Conservation (phyloP, 202 grass and related monocot genomes). For the Hordeum pubiflorum region DNA sequence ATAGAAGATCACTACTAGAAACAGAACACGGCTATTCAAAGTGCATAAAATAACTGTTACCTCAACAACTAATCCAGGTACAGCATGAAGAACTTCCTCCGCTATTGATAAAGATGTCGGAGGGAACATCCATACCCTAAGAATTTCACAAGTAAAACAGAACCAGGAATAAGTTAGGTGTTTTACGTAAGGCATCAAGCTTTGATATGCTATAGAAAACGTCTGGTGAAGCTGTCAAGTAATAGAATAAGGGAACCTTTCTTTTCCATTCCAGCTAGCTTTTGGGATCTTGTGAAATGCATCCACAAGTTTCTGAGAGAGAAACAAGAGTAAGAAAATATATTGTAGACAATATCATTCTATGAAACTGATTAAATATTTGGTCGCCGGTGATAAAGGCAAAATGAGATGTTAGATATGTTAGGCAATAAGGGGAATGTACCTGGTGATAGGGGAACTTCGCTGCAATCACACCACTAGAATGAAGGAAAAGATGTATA, state of each 20-base stretch:
- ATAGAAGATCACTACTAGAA: not conserved
- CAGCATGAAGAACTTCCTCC: conserved; percentile 56
- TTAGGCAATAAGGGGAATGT: not conserved
- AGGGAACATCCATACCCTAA: conserved; percentile 83
- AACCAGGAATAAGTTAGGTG: conserved; percentile 15
- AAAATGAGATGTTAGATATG: not conserved
- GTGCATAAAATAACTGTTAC: conserved; percentile 39
- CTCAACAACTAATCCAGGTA: conserved; percentile 58
- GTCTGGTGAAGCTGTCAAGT: not conserved
- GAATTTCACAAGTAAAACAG: conserved; percentile 20
- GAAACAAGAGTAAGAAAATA: not conserved
- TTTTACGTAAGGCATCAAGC: not conserved
- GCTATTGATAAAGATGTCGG: conserved; percentile 54
- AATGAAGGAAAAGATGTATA: conserved; percentile 66
- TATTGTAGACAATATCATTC: conserved; percentile 17
- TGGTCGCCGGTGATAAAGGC: not conserved
- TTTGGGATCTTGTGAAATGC: conserved; percentile 69
- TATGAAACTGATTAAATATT: conserved; percentile 10
- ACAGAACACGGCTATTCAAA: not conserved
- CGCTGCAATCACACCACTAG: conserved; percentile 48
- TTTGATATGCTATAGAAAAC: conserved; percentile 13
- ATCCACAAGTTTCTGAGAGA: conserved; percentile 65
- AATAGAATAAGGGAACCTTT: conserved; percentile 48
- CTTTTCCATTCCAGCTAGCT: conserved; percentile 70
- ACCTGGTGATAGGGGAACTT: conserved; percentile 74